Evolutionary conservation across 176 grass and related monocot genomes (phyloP).

Genomic region (Cenchrus purpureus): DNA sequence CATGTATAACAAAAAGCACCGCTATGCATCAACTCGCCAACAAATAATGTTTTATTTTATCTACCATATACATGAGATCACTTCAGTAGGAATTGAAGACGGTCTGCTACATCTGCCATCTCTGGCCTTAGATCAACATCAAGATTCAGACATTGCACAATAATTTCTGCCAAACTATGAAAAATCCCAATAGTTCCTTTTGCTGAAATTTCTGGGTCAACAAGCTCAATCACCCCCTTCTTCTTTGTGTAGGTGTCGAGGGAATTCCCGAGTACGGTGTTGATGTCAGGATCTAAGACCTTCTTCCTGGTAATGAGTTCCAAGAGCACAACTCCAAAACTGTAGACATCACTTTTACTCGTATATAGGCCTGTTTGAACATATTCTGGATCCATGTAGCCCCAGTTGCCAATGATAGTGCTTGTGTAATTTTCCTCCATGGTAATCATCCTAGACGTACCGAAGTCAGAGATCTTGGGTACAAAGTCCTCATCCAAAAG

Average conservation of each 20-base stretch:
- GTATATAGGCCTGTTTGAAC: slow-evolving; percentile 2
- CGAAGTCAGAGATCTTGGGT: slow-evolving; percentile 2
- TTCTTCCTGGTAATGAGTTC: slow-evolving; percentile 29
- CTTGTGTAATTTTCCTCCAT: not conserved
- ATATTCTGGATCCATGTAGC: slow-evolving; percentile 39
- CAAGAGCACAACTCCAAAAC: slow-evolving; percentile 27
- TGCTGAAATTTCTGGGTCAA: slow-evolving; percentile 32
- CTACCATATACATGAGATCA: not conserved
- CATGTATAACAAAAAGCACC: too few relatives aligned
- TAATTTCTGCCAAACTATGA: slow-evolving; percentile 9
- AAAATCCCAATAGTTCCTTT: not conserved
- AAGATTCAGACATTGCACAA: slow-evolving; percentile 23
- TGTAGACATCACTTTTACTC: slow-evolving; percentile 34
- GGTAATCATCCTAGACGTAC: slow-evolving; percentile 31
- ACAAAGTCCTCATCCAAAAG: slow-evolving; percentile 4
- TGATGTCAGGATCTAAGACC: not conserved
- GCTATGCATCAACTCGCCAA: not conserved
- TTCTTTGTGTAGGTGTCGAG: not conserved
- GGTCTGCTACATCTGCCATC: slow-evolving; percentile 27
- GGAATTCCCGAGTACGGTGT: not conserved
- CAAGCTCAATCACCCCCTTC: slow-evolving; percentile 10
- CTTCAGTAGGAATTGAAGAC: not conserved
- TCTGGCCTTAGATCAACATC: slow-evolving; percentile 36
- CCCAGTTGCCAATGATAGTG: slow-evolving; percentile 25
- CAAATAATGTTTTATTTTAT: not conserved